Evolutionary conservation across 139 green algal species (phyloP).

Genomic region (Chlamydomonas sp.): DNA sequence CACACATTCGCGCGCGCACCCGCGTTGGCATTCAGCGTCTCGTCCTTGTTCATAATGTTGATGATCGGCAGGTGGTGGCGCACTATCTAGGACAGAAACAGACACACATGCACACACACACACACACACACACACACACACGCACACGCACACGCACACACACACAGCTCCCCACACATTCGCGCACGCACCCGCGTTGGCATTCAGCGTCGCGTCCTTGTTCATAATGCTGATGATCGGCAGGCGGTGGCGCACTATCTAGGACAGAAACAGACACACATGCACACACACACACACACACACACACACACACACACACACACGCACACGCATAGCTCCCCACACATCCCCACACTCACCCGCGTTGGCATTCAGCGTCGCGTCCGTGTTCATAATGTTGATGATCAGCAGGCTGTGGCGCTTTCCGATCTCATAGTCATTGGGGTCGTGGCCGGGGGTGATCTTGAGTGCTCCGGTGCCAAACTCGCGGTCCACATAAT

Average conservation of each 20-base stretch:
- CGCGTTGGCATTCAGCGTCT: slow-evolving; percentile 62
- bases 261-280: no score
- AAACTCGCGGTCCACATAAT: slow-evolving; percentile 90
- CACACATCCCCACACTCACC: slow-evolving; percentile 9
- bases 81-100: no score
- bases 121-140: no score
- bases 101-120: no score
- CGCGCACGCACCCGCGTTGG: slow-evolving; percentile 38
- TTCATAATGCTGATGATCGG: slow-evolving; percentile 92
- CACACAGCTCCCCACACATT: background rate
- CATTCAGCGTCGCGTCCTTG: slow-evolving; percentile 78
- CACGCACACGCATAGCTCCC: no score
- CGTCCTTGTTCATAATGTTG: slow-evolving; percentile 93
- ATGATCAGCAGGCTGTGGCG: slow-evolving; percentile 73
- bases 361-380: slow-evolving; percentile 57
- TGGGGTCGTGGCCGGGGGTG: slow-evolving; percentile 89
- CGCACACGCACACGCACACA: no score
- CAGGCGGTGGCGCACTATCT: no score
- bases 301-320: no score
- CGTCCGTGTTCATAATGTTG: slow-evolving; percentile 89
- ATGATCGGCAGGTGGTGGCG: slow-evolving; percentile 61
- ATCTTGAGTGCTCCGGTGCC: slow-evolving; percentile 94
- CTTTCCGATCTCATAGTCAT: slow-evolving; percentile 92
- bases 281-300: no score
- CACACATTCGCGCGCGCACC: slow-evolving; percentile 19